Conservation (phyloP, 306 rosid genomes). For the Trichosanthes cucumerina region DNA sequence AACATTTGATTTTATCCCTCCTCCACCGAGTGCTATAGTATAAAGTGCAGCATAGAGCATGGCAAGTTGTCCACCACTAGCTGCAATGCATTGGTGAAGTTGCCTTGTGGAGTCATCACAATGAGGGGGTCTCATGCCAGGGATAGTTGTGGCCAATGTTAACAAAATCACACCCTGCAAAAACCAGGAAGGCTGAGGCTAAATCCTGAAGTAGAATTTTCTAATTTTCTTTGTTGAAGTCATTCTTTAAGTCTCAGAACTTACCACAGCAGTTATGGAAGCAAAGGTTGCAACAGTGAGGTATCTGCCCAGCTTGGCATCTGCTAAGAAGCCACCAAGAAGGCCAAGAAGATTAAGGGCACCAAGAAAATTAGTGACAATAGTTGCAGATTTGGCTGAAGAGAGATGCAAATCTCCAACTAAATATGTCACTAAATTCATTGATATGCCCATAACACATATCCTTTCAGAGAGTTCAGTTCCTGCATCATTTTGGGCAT, state of each 20-base stretch:
- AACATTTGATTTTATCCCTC: slow-evolving; percentile 88
- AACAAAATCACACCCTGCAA: slow-evolving; percentile 57
- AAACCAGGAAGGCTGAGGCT: slow-evolving; percentile 2
- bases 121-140: slow-evolving; percentile 63
- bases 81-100: slow-evolving; percentile 53
- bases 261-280: slow-evolving; percentile 52
- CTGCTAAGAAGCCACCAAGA: slow-evolving; percentile 83
- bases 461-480: slow-evolving; percentile 86
- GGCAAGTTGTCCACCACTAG: slow-evolving; percentile 44
- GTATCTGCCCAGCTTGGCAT: slow-evolving; percentile 78
- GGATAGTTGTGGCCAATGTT: slow-evolving; percentile 59
- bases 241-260: slow-evolving; percentile 5
- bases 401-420: slow-evolving; percentile 55
- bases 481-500: slow-evolving; percentile 34
- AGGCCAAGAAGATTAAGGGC: slow-evolving; percentile 88
- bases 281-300: slow-evolving; percentile 50
- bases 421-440: slow-evolving; percentile 87
- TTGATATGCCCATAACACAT: slow-evolving; percentile 74
- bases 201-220: not conserved
- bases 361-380: slow-evolving; percentile 84
- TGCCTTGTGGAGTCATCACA: slow-evolving; percentile 40
- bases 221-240: not conserved
- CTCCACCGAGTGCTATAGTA: slow-evolving; percentile 66
- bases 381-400: slow-evolving; percentile 70
- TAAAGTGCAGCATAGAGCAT: slow-evolving; percentile 68